phyloP scores from a whole-genome alignment of 208 protist genomes.

The Wallacemonas sp. region DNA sequence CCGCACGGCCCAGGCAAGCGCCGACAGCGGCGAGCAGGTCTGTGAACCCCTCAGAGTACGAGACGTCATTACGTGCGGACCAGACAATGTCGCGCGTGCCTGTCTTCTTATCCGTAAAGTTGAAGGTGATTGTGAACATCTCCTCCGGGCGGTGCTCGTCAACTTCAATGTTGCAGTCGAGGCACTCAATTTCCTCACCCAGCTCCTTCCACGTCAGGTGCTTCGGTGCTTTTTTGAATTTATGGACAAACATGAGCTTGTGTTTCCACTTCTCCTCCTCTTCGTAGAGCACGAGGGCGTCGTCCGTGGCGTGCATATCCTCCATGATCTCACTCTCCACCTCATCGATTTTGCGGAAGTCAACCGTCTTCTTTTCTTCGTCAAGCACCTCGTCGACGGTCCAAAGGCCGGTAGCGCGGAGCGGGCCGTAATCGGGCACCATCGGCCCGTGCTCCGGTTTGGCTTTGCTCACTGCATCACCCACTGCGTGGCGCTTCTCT shows the following conservation, averaged over 20 bases:
- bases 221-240: constrained; percentile 87
- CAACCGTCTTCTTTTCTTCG: constrained; percentile 64
- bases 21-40: constrained; percentile 84
- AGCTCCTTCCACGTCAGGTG: constrained; percentile 89
- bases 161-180: constrained; percentile 87
- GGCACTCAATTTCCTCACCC: constrained; percentile 86
- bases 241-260: constrained; percentile 88
- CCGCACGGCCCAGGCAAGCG: constrained; percentile 72
- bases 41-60: constrained; percentile 82
- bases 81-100: constrained; percentile 76
- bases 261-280: constrained; percentile 89
- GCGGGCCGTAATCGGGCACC: constrained; percentile 75
- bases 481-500: constrained; percentile 9
- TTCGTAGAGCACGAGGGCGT: constrained; percentile 67
- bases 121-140: constrained; percentile 86
- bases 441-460: constrained; percentile 53
- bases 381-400: constrained; percentile 77
- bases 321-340: constrained; percentile 84
- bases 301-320: constrained; percentile 52
- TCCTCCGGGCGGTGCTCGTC: constrained; percentile 88
- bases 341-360: constrained; percentile 87
- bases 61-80: constrained; percentile 80
- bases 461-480: constrained; percentile 17
- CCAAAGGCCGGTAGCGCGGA: constrained; percentile 78
- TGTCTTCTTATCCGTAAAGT: constrained; percentile 75